Evolutionary conservation across 2,329 filamentous ascomycete species (phyloP).

Genomic region (Zymoseptoria ardabiliae): DNA sequence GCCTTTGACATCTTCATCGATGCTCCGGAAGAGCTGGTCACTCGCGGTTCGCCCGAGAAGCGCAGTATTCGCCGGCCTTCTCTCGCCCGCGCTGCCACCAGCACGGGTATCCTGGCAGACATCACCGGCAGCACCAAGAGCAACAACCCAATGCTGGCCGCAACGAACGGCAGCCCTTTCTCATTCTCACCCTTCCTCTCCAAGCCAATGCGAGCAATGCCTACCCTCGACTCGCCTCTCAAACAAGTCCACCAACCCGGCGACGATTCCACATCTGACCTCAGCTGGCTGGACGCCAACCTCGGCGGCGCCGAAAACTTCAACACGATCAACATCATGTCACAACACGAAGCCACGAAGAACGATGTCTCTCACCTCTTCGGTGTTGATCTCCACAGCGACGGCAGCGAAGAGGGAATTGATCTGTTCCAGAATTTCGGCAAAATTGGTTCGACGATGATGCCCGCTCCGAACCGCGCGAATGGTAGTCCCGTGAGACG

Average conservation of each 20-base stretch:
- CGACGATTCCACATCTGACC: conserved; percentile 5
- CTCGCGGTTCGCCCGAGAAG: conserved; percentile 61
- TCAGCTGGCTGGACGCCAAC: conserved; percentile 25
- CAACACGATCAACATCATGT: conserved; percentile 7
- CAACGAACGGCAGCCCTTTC: conserved; percentile 21
- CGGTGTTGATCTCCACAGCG: conserved; percentile 48
- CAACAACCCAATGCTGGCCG: conserved; percentile 35
- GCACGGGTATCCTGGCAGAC: conserved; percentile 55
- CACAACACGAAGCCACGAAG: conserved; percentile 13
- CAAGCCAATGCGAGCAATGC: conserved; percentile 16
- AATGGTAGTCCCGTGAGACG: conserved; percentile 27
- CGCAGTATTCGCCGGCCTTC: conserved; percentile 53
- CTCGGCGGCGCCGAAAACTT: conserved; percentile 17
- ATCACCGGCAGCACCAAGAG: conserved; percentile 49
- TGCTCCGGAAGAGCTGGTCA: conserved; percentile 34
- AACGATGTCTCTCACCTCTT: conserved; percentile 50
- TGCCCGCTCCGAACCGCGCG: conserved; percentile 21
- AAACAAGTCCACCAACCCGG: conserved; percentile 24
- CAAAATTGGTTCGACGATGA: conserved; percentile 52
- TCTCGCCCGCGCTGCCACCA: conserved; percentile 55
- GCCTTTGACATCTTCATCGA: conserved; percentile 56
- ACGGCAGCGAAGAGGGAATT: conserved; percentile 53
- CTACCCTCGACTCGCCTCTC: conserved; percentile 27
- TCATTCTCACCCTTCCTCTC: conserved; percentile 27
- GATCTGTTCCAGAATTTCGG: conserved; percentile 71